phyloP scores from a whole-genome alignment of 305 asterid species.

The Fraxinus dipetala region DNA sequence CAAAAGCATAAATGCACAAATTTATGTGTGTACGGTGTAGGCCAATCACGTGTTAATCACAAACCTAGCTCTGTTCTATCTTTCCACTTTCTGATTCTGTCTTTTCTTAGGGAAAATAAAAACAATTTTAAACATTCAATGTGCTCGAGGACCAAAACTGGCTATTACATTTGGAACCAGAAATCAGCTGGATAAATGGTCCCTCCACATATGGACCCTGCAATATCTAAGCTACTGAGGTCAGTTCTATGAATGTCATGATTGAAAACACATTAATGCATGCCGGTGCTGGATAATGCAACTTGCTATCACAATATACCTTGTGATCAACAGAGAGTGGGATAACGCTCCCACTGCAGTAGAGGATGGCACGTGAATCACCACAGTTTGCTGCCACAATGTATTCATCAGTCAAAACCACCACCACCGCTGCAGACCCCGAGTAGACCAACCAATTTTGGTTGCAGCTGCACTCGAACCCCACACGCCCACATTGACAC shows the following conservation, averaged over 20 bases:
- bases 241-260: not conserved
- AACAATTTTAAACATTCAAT: not conserved
- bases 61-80: not conserved
- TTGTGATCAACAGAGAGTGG: constrained; percentile 59
- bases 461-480: constrained; percentile 31
- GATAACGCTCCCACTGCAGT: constrained; percentile 30
- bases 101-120: not conserved
- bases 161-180: not conserved
- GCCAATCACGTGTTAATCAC: not conserved
- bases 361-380: constrained; percentile 64
- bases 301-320: constrained; percentile 25
- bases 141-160: not conserved
- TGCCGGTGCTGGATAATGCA: not conserved
- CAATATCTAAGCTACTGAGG: not conserved
- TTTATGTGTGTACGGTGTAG: not conserved
- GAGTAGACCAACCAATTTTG: not conserved
- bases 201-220: not conserved
- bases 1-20: not conserved
- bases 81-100: not conserved
- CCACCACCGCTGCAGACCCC: constrained; percentile 56
- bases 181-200: not conserved
- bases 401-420: constrained; percentile 34
- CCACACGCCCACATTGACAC: constrained; percentile 32
- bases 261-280: not conserved
- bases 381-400: constrained; percentile 52